Evolutionary conservation across 2,329 filamentous ascomycete genomes (phyloP), one percentile per base, ranked within the genome.

Genomic region (Pseudogymnoascus sp.): DNA sequence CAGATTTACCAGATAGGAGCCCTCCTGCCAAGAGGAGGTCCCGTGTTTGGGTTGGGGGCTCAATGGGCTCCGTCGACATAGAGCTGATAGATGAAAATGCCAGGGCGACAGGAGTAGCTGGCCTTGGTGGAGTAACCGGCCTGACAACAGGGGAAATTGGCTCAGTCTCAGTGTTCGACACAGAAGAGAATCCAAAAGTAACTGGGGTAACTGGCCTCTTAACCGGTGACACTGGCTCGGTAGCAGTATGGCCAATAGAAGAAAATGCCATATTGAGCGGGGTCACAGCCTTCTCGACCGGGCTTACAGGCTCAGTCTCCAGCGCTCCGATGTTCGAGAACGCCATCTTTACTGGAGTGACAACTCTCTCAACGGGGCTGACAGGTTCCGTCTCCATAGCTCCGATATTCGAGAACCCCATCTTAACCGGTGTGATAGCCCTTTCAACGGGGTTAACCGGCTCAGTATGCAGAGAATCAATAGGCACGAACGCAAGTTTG

Each of bases 1-100:
- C 71, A 27, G 59, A 42, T 12, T 68, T 69, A 41, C 83, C 81
- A 15, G 76, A 77, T 0, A 83, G 80, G 21, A 86, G 81, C 63
- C 79, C 78, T 31, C 44, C 44, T 17, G 17, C 29, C n/a, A 55
- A 33, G 15, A 55, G n/a, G n/a, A 33, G 5, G 7, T 55, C 12
- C n/a, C 15, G 48, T 55, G 29, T 12, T 21, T 78, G 75, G 41
- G 75, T 73, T 64, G 62, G n/a, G 17, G 67, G 66, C 17, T 68
- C 66, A 38, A 71, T 67, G 27, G 71, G 71, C 48, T 71, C 70
- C 2, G 67, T 72, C 58, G 68, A 63, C 31, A 72, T 62, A 12
- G 67, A 69, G 31, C 67, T 65, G 21, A 73, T 70, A 10, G 65
- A 66, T 15, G 71, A 73, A 48, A 72, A 69, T 31, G 62, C 70